Base-by-base conservation (phyloP, 2,329 filamentous ascomycete species). In the Chaetomiaceae sp. region DNA sequence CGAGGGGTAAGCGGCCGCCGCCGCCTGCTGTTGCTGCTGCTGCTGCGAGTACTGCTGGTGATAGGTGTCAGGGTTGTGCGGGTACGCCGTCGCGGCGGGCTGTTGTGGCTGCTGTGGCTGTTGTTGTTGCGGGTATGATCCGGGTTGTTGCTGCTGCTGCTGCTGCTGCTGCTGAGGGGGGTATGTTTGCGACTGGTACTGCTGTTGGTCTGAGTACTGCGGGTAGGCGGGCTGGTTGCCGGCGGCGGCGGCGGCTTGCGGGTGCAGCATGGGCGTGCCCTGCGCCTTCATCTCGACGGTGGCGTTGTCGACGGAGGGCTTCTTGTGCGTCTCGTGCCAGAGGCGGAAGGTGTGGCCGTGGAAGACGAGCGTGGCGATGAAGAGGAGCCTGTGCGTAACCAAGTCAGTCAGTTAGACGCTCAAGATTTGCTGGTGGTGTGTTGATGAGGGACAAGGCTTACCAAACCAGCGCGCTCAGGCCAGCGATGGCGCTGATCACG, bases 201-300 rank as follows among this genome's bases (percentile, higher is more conserved):
- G 54, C 30, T 55, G 49, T 26, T 46, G 47, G 15, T 53, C 50
- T 19, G 49, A 45, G 45, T 59, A 56, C 37, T 58, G 55, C 5
- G 49, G 42, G 33, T 56, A 45, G 26, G 17, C 22, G n/a, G n/a
- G n/a, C n/a, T n/a, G n/a, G n/a, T n/a, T n/a, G n/a, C n/a, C 26
- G 26, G 40, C 38, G 10, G 17, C 15, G 34, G 33, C 20, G 20
- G 19, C 36, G 4, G 50, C 42, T 27, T 57, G 49, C 6, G 47
- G 26, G 5, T 32, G 42, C 3, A 53, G 49, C 49, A 54, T 53
- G 2, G 52, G 56, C 1, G 51, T 32, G 18, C 54, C 46, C 38
- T 61, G 59, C 8, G 47, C 51, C 39, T 60, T 61, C 57, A 60
- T 58, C 56, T 64, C 61, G 47, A 60, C 50, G 18, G 40, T 52